These are phyloP conservation scores for Aristolochia californica DNA, from an alignment of 164 flowering plant species.

Conservation along the genomic window DNA sequence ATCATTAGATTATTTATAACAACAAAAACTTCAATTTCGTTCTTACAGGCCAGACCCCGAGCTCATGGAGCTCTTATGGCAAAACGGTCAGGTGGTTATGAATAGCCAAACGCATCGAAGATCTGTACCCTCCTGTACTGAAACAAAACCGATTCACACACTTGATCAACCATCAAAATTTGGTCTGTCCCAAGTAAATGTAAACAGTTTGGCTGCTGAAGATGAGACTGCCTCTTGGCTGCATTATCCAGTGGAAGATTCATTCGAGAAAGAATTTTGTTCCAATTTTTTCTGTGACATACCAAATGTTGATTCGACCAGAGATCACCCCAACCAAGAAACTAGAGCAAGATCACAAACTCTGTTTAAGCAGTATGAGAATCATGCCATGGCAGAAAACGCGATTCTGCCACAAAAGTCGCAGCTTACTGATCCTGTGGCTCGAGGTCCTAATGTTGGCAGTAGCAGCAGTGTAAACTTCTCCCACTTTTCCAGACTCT, in stretches of 20 bases:
- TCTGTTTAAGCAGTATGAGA: slow-evolving; percentile 10
- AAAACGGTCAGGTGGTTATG: slow-evolving; percentile 55
- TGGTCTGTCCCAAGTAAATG: slow-evolving; percentile 17
- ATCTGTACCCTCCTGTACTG: slow-evolving; percentile 15
- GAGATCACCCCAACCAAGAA: neutral
- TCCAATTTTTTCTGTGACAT: slow-evolving; percentile 33
- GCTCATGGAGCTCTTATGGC: slow-evolving; percentile 55
- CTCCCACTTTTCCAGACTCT: slow-evolving; percentile 14
- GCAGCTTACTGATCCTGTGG: slow-evolving; percentile 9
- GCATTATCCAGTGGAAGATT: slow-evolving; percentile 37
- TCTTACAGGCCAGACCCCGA: slow-evolving; percentile 35
- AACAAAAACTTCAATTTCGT: neutral
- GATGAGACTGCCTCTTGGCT: slow-evolving; percentile 50
- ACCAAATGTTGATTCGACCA: slow-evolving; percentile 15
- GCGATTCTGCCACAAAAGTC: slow-evolving; percentile 36
- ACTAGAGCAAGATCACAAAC: slow-evolving; percentile 10
- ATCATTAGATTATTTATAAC: no score
- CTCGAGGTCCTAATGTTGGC: slow-evolving; percentile 6
- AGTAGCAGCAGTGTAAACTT: slow-evolving; percentile 13
- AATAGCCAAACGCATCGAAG: slow-evolving; percentile 41
- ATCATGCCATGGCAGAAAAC: slow-evolving; percentile 6
- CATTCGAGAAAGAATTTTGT: slow-evolving; percentile 40
- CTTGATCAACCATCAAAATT: slow-evolving; percentile 17
- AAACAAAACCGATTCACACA: slow-evolving; percentile 20
- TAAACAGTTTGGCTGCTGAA: slow-evolving; percentile 27